Base-by-base conservation (phyloP, 1,284 basidiomycete species). In the Gomphus bonarii region DNA sequence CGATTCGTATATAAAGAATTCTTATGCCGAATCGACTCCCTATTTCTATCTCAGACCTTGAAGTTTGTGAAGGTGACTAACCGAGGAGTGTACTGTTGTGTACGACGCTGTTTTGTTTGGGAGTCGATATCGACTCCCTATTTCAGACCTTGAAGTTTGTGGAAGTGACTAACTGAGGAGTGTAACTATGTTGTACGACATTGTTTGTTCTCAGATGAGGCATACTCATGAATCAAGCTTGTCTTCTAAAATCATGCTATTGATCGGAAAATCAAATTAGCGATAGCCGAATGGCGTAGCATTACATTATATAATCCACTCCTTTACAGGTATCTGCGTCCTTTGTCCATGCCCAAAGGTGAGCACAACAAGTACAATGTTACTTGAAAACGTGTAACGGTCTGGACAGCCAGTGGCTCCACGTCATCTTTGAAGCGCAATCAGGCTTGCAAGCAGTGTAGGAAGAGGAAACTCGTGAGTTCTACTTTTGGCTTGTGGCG, bases 381-480 rank as follows among this genome's bases (percentile, higher is more conserved):
- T 10, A 14, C n/a, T 20, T 20, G 9, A 25, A 38, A 8, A 28
- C 8, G 14, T 25, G 22, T 42, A 42, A 42, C 22, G 12, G 16
- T n/a, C 1, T 30, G 18, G 31, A 33, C 22, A 53, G 50, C 57
- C 20, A 36, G 44, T n/a, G 25, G 40, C 25, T 53, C 57, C 10
- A 33, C 50, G 16, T 52, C 57, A 1, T 40, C 49, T 44, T 50
- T 60, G 54, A 42, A 52, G 40, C 36, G 49, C 22, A 55, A 50
- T 35, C 55, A 90, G 85, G 87, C 88, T 50, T 90, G 88, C 69
- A 77, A 84, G 46, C 80, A 85, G 40, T 90, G 87, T 70, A 81
- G 88, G 61, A 88, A 83, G 68, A 76, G 85, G 66, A 90, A 90
- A 69, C 78, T 90, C 62, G 88, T 88, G 68, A 63, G 80, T 72